A percentile compares a stretch with the other conserved stretches of the same genome.
phyloP scores from a whole-genome alignment of 495 filamentous ascomycete species.

The Chaetomium fimeti region DNA sequence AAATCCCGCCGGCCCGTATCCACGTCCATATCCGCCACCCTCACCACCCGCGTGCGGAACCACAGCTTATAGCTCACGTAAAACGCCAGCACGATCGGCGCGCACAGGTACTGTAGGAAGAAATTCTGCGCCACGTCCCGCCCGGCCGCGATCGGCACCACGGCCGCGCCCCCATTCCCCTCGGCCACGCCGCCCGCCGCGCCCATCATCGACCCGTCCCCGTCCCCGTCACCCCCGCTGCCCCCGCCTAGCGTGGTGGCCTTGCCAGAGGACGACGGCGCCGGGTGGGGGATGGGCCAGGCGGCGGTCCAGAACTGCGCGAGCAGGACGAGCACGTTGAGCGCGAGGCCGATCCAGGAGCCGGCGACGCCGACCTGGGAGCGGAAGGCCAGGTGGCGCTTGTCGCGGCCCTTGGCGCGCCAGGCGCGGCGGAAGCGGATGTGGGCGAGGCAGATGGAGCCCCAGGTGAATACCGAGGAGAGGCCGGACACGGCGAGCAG shows the following conservation, averaged over 20 bases:
- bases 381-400: conserved; percentile 75
- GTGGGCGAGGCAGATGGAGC: conserved; percentile 80
- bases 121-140: conserved; percentile 52
- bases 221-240: background rate
- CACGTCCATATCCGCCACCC: conserved; percentile 73
- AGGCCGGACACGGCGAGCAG: conserved; percentile 87
- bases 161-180: conserved; percentile 26
- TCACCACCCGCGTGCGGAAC: conserved; percentile 66
- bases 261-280: background rate
- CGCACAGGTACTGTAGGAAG: conserved; percentile 79
- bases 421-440: conserved; percentile 89
- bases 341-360: conserved; percentile 76
- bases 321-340: conserved; percentile 79
- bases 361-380: conserved; percentile 79
- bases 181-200: conserved; percentile 42
- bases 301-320: conserved; percentile 94
- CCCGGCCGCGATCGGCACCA: too few relatives aligned
- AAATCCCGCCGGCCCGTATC: conserved; percentile 85
- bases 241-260: background rate
- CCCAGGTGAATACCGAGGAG: conserved; percentile 91
- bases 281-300: conserved; percentile 57
- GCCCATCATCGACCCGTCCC: conserved; percentile 19
- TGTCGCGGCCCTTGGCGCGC: conserved; percentile 63
- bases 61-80: conserved; percentile 81
- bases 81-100: conserved; percentile 72